phyloP scores from a whole-genome alignment of 148 eudicot species.

The Mesembryanthemum crystallinum region DNA sequence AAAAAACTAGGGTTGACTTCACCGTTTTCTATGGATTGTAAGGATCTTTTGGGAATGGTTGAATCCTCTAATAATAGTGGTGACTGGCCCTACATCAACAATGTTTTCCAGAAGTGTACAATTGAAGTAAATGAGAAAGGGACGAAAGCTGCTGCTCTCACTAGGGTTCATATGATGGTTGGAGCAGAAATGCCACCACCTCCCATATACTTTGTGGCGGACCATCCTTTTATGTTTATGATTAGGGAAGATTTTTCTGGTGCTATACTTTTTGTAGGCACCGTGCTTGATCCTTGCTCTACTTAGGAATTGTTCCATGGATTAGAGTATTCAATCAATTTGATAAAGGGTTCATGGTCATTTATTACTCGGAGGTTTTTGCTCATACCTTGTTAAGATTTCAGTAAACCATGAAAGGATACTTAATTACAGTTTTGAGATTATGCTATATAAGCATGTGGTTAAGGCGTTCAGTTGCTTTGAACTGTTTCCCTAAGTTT shows the following conservation, averaged over 20 bases:
- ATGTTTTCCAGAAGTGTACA: slow-evolving; percentile 2
- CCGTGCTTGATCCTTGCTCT: slow-evolving; percentile 4
- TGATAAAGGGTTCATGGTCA: too few relatives aligned
- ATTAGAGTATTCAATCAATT: too few relatives aligned
- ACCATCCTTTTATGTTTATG: slow-evolving; percentile 29
- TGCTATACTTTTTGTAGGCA: slow-evolving; percentile 20
- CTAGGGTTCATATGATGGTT: background rate
- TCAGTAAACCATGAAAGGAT: too few relatives aligned
- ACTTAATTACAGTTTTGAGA: too few relatives aligned
- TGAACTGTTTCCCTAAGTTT: too few relatives aligned
- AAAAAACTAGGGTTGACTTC: slow-evolving; percentile 14
- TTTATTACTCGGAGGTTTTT: too few relatives aligned
- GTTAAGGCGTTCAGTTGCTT: too few relatives aligned
- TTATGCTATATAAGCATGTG: too few relatives aligned
- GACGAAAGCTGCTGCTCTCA: slow-evolving; percentile 13
- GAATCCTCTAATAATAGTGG: background rate
- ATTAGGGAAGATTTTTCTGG: slow-evolving; percentile 24
- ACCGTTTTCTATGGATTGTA: background rate
- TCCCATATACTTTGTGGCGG: slow-evolving; percentile 15
- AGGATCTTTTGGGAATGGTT: slow-evolving; percentile 11
- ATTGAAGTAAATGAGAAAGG: slow-evolving; percentile 19
- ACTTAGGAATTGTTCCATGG: background rate
- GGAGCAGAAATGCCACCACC: background rate
- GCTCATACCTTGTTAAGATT: too few relatives aligned
- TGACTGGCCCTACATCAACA: background rate